These are phyloP conservation scores for Penicillium simplicissimum DNA, from an alignment of 495 filamentous ascomycete genomes.

Conservation along the genomic window DNA sequence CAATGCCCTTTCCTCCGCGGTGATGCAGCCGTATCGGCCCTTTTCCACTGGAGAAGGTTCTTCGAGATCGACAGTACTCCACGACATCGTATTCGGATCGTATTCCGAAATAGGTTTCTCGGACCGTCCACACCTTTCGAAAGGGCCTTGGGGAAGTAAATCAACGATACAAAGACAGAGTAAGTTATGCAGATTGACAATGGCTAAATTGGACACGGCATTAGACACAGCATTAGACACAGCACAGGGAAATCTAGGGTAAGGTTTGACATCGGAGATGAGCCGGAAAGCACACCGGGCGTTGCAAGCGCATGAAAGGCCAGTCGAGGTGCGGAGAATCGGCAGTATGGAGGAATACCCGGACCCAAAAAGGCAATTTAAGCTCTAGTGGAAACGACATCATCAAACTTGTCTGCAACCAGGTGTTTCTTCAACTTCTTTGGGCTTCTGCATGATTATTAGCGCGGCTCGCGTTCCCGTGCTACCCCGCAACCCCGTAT, in stretches of 20 bases:
- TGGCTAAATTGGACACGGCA: slow-evolving; percentile 3
- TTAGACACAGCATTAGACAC: not conserved
- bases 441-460: not conserved
- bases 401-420: not conserved
- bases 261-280: not conserved
- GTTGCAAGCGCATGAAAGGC: not conserved
- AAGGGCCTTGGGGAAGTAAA: not conserved
- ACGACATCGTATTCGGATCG: not conserved
- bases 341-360: slow-evolving; percentile 4
- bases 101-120: slow-evolving; percentile 1
- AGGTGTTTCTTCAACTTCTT: not conserved
- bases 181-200: not conserved
- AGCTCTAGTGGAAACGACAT: not conserved
- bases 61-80: not conserved
- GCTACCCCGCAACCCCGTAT: slow-evolving; percentile 3
- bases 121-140: not conserved
- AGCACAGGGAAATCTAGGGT: not conserved
- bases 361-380: slow-evolving; percentile 8
- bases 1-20: slow-evolving; percentile 9
- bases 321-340: not conserved
- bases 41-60: slow-evolving; percentile 3
- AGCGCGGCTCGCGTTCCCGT: not conserved
- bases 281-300: not conserved
- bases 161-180: not conserved
- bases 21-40: slow-evolving; percentile 5